Evolutionary conservation across 495 filamentous ascomycete genomes (phyloP), one percentile per base, ranked within the genome.

Genomic region (Penicillium cataractarum): DNA sequence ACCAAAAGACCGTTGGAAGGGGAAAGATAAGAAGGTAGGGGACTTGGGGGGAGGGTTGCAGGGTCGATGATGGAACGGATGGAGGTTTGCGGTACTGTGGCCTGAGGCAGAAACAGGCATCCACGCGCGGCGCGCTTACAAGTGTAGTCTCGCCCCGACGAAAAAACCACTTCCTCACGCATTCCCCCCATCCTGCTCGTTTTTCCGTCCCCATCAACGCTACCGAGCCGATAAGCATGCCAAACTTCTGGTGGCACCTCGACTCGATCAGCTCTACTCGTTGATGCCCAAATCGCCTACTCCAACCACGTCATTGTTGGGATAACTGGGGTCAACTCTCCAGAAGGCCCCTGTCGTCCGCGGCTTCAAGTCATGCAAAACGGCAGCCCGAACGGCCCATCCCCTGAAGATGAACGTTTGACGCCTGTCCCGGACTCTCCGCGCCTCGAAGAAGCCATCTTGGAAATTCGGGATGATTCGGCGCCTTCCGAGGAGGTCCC

Each of bases 261-360:
- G 62, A 74, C 77, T 77, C 77, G 76, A 67, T 72, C 67, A 65
- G 74, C 80, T 74, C 84, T 80, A 82, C 86, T 79, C 69, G 74
- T 82, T 86, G 89, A 93, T 86, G 79, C 80, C 79, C 72, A 76
- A 84, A 86, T 89, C 74, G 76, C 69, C 69, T 57, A 70, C 70
- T 77, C 85, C 82, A 74, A 89, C 84, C 82, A 80, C 72, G 80
- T 75, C 83, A 83, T 86, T 84, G 81, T 83, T 80, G 84, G 85
- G 85, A 84, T 86, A 80, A 79, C 83, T 79, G 83, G 84, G 83
- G 87, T 89, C 83, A 81, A 66, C 71, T 77, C 70, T 65, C 62
- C 67, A 76, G 68, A 79, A 65, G 75, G 77, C 77, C 78, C 77
- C 74, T 80, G 72, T 83, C 77, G 70, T 80, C 78, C 66, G 76